Conservation (phyloP, 1,139 yeast genomes). For the Komagataea norvegica region DNA sequence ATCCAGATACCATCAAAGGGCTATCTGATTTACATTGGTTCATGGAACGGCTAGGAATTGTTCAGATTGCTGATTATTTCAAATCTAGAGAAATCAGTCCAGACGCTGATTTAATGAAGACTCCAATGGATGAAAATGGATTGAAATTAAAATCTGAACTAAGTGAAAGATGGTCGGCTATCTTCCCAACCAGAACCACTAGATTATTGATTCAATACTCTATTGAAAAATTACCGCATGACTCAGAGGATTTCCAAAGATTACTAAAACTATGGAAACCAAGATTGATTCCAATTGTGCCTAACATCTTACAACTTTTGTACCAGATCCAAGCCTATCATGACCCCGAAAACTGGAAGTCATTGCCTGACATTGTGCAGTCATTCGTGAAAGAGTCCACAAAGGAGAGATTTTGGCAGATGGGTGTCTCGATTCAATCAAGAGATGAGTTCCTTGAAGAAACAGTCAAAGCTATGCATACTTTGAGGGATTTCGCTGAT, state of each 20-base stretch:
- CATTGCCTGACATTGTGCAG: conserved; percentile 83
- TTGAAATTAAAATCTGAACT: conserved; percentile 65
- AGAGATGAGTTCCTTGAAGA: conserved; percentile 94
- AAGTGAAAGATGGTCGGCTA: conserved; percentile 88
- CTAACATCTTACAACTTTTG: conserved; percentile 80
- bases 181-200: conserved; percentile 94
- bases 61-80: conserved; percentile 87
- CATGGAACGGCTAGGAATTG: conserved; percentile 95
- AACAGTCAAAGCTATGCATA: conserved; percentile 88
- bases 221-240: conserved; percentile 81
- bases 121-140: conserved; percentile 92
- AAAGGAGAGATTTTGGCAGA: conserved; percentile 96
- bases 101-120: conserved; percentile 64
- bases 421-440: conserved; percentile 91
- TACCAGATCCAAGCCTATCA: conserved; percentile 93
- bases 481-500: conserved; percentile 94
- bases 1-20: conserved; percentile 86
- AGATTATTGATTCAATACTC: conserved; percentile 92
- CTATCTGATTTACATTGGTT: conserved; percentile 90
- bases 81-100: conserved; percentile 77
- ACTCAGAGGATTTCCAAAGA: conserved; percentile 68
- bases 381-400: conserved; percentile 85
- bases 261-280: conserved; percentile 86
- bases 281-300: conserved; percentile 84
- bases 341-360: conserved; percentile 87